A percentile compares a stretch with the other conserved stretches of the same genome.
These are phyloP conservation scores for Pouteria campechiana DNA, from an alignment of 179 eudicot species.

Conservation along the genomic window DNA sequence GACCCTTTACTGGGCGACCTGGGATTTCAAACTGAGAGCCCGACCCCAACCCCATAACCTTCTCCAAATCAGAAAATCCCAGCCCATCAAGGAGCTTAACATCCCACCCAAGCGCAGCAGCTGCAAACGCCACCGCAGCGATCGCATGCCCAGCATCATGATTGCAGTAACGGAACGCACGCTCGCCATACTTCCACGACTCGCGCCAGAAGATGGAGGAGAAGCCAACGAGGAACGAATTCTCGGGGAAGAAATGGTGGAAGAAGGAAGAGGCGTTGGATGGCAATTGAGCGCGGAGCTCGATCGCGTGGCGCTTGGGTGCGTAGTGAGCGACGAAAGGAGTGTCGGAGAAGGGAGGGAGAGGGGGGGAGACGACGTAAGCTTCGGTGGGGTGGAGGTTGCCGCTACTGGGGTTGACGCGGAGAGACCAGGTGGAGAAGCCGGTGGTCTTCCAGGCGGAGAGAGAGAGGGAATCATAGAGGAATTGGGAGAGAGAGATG, in stretches of 20 bases:
- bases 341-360: slow-evolving; percentile 29
- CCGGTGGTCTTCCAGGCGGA: slow-evolving; percentile 91
- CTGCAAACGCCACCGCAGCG: slow-evolving; percentile 68
- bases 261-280: slow-evolving; percentile 42
- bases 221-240: slow-evolving; percentile 59
- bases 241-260: slow-evolving; percentile 24
- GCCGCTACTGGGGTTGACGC: slow-evolving; percentile 93
- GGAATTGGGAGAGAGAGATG: slow-evolving; percentile 50
- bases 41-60: slow-evolving; percentile 49
- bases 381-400: slow-evolving; percentile 93
- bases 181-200: slow-evolving; percentile 94
- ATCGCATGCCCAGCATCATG: slow-evolving; percentile 92
- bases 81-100: slow-evolving; percentile 83
- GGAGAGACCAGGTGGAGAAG: slow-evolving; percentile 72
- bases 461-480: slow-evolving; percentile 70
- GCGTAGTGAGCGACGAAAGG: slow-evolving; percentile 84
- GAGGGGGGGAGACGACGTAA: slow-evolving; percentile 51
- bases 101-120: slow-evolving; percentile 88
- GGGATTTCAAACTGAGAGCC: slow-evolving; percentile 32
- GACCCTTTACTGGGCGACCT: slow-evolving; percentile 52
- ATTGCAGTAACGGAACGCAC: slow-evolving; percentile 91
- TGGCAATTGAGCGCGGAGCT: slow-evolving; percentile 52
- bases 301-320: slow-evolving; percentile 75
- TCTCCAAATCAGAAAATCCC: slow-evolving; percentile 55
- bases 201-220: slow-evolving; percentile 92